Percentiles rank a stretch among this genome's conserved stretches.
These are phyloP conservation scores for Triticum aestivum DNA, from an alignment of 176 grass and related monocot species.

Conservation along the genomic window IWGSC_CS_RefSeq_v2.1 NC_057800.1:79761217-79761716, in stretches of 20 bases:
- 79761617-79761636: conserved; percentile 70
- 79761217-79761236: not conserved
- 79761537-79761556: too few relatives aligned
- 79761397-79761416: too few relatives aligned
- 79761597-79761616: not conserved
- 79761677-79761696: conserved; percentile 96
- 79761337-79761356: too few relatives aligned
- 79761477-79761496: not conserved
- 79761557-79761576: too few relatives aligned
- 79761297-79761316: not conserved
- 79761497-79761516: too few relatives aligned
- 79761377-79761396: too few relatives aligned
- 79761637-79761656: conserved; percentile 96
- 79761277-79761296: not conserved
- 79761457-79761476: not conserved
- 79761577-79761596: not conserved
- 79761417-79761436: not conserved
- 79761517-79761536: too few relatives aligned
- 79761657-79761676: conserved; percentile 93
- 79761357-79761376: too few relatives aligned
- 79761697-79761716: conserved; percentile 87
- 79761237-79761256: not conserved
- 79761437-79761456: not conserved
- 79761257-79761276: not conserved
- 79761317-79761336: too few relatives aligned